Conservation (phyloP, 2,329 filamentous ascomycete species). For the Trichoderma cornu-damae region DNA sequence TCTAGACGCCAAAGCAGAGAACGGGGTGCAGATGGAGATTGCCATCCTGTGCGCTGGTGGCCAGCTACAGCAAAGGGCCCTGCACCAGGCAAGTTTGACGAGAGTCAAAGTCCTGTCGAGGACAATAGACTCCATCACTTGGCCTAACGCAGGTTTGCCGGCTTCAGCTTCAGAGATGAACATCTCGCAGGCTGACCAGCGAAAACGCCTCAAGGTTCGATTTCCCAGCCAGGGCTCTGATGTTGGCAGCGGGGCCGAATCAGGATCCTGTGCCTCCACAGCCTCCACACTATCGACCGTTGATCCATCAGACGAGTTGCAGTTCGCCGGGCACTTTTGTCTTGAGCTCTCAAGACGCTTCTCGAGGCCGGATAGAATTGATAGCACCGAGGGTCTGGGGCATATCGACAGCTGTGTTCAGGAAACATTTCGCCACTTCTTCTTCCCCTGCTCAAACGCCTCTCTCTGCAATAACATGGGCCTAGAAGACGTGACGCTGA, state of each 20-base stretch:
- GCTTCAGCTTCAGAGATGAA: background rate
- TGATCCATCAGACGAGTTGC: background rate
- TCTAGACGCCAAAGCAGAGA: background rate
- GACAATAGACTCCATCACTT: background rate
- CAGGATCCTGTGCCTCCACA: background rate
- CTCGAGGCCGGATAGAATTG: background rate
- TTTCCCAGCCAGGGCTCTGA: background rate
- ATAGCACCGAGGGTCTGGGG: background rate
- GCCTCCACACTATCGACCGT: background rate
- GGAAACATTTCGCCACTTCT: background rate
- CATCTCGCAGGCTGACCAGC: background rate
- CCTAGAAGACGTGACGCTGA: background rate
- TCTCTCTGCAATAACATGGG: background rate
- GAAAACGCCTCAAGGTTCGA: background rate
- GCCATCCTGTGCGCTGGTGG: background rate
- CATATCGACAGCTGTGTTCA: background rate
- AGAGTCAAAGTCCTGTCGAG: background rate
- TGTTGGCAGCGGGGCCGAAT: background rate
- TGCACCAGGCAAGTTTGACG: background rate
- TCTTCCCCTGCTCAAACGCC: background rate
- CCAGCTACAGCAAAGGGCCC: background rate
- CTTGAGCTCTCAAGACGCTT: background rate
- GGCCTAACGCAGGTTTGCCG: background rate
- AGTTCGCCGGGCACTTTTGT: constrained; percentile 3
- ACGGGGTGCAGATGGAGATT: background rate